A percentile compares a stretch with the other conserved stretches of the same genome.
These are phyloP conservation scores for Sordariomycetes sp. DNA, from an alignment of 2,329 filamentous ascomycete genomes.

Conservation along the genomic window DNA sequence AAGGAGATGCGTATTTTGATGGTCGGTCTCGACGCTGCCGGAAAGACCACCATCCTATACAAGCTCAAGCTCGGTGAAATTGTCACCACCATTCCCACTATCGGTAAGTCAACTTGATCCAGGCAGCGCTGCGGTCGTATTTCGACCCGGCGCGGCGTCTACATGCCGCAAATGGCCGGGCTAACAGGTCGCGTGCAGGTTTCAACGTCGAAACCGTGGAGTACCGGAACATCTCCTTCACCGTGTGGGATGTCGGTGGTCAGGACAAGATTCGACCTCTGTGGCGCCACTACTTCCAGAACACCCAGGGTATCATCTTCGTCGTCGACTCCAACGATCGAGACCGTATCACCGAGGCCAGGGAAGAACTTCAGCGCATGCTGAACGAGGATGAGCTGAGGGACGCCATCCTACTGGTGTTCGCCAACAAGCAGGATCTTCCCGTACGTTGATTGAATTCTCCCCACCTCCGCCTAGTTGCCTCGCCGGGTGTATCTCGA, in stretches of 20 bases:
- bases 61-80: slow-evolving; percentile 99
- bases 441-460: slow-evolving; percentile 51
- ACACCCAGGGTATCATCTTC: slow-evolving; percentile 99
- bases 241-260: slow-evolving; percentile 99
- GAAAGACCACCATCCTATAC: slow-evolving; percentile 99
- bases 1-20: slow-evolving; percentile 99
- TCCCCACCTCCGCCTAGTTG: neutral
- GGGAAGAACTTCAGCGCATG: slow-evolving; percentile 95
- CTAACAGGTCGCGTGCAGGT: slow-evolving; percentile 35
- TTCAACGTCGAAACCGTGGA: slow-evolving; percentile 99
- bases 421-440: slow-evolving; percentile 99
- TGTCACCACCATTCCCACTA: slow-evolving; percentile 97
- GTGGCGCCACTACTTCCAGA: slow-evolving; percentile 99
- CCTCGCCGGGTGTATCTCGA: neutral
- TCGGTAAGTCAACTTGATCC: slow-evolving; percentile 51
- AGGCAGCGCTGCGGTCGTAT: neutral
- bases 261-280: slow-evolving; percentile 99
- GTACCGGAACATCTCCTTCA: slow-evolving; percentile 99
- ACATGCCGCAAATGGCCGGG: neutral
- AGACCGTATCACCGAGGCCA: slow-evolving; percentile 93
- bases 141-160: neutral
- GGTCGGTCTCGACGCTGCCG: slow-evolving; percentile 97
- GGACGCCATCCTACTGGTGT: slow-evolving; percentile 92
- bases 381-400: slow-evolving; percentile 98
- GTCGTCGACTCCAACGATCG: slow-evolving; percentile 99